A percentile compares a stretch with the other conserved stretches of the same genome.
phyloP scores from a whole-genome alignment of 306 rosid genomes.

The Sicyos edulis region DNA sequence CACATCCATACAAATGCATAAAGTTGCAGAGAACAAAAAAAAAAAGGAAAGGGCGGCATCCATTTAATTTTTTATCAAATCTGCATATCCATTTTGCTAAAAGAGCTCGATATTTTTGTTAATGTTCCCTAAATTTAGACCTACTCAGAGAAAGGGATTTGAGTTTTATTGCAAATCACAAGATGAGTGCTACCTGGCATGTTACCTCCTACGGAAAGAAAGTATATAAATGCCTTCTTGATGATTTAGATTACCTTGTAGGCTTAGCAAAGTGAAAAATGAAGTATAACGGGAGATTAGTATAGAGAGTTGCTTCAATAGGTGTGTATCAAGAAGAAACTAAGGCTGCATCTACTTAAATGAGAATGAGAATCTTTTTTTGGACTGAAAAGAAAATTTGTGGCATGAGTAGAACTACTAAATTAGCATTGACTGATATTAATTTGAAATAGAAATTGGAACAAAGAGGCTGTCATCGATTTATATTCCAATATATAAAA shows the following conservation, averaged over 20 bases:
- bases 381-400: not conserved
- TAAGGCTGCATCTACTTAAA: not conserved
- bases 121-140: not conserved
- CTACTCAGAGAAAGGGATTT: not conserved
- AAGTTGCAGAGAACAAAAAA: not conserved
- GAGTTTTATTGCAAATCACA: not conserved
- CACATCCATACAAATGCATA: not conserved
- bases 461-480: not conserved
- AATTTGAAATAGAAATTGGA: not conserved
- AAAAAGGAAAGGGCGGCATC: not conserved
- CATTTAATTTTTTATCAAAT: not conserved
- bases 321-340: not conserved
- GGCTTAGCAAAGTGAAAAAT: not conserved
- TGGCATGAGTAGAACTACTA: not conserved
- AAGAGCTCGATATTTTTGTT: not conserved
- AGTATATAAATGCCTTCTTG: not conserved
- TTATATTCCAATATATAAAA: not conserved
- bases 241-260: not conserved
- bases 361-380: not conserved
- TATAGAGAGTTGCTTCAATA: not conserved
- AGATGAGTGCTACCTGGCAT: not conserved
- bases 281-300: not conserved
- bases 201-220: not conserved
- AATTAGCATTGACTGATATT: not conserved
- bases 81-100: not conserved